phyloP scores from a whole-genome alignment of 1,284 basidiomycete genomes.

The Ganoderma multipileum region DNA sequence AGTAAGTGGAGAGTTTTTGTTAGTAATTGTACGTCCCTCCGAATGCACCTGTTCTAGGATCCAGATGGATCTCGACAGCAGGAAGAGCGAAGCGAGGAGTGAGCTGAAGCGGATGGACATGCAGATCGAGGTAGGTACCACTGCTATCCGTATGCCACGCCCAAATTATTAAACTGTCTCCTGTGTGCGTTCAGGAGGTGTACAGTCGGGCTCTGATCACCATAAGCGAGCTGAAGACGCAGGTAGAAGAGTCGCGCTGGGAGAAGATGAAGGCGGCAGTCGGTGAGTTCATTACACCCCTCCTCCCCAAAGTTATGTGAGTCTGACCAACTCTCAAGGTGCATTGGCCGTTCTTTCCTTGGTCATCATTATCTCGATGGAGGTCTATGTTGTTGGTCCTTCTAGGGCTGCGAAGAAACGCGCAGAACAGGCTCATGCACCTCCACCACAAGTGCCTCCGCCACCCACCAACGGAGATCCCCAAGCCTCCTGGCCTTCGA shows the following conservation, averaged over 20 bases:
- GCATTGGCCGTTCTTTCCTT: conserved; percentile 70
- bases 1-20: conserved; percentile 57
- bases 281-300: conserved; percentile 53
- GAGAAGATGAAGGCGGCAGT: conserved; percentile 89
- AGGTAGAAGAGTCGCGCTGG: conserved; percentile 91
- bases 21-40: no score
- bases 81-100: conserved; percentile 92
- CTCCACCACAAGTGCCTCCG: conserved; percentile 22
- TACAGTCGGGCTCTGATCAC: conserved; percentile 87
- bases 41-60: conserved; percentile 56
- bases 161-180: background rate
- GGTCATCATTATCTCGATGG: conserved; percentile 72
- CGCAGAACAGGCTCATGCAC: conserved; percentile 36
- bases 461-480: background rate
- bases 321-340: conserved; percentile 46
- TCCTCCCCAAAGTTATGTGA: background rate
- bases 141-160: background rate
- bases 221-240: conserved; percentile 86
- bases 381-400: conserved; percentile 50
- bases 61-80: conserved; percentile 94
- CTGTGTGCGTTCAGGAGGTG: conserved; percentile 65
- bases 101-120: conserved; percentile 91
- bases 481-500: background rate
- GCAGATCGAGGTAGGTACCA: conserved; percentile 76
- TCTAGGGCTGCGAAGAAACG: conserved; percentile 43